Evolutionary conservation across 78 protist genomes (phyloP).

Genomic region (Bodo saltans): DNA sequence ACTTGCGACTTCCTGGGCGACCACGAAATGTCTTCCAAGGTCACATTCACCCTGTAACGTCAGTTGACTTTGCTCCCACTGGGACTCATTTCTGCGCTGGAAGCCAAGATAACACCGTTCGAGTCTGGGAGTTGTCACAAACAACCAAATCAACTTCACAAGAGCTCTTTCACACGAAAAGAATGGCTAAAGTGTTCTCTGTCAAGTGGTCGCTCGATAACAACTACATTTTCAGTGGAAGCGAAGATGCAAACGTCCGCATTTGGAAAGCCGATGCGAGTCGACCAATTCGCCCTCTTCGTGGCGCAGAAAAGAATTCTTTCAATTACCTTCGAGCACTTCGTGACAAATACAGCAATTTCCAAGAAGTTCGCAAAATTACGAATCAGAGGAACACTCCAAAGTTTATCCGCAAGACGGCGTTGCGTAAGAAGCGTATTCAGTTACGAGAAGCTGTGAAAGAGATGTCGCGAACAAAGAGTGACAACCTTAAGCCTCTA

Average conservation of each 20-base stretch:
- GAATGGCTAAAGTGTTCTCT: conserved; percentile 81
- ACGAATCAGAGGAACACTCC: not conserved
- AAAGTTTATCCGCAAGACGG: not conserved
- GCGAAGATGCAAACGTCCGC: conserved; percentile 76
- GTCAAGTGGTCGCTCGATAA: conserved; percentile 65
- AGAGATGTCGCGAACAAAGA: not conserved
- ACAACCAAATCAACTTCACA: not conserved
- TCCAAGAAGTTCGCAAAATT: not conserved
- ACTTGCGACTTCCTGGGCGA: conserved; percentile 49
- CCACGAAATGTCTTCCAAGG: conserved; percentile 1
- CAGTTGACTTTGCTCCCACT: conserved; percentile 89
- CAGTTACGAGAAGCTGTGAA: not conserved
- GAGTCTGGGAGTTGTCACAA: conserved; percentile 53
- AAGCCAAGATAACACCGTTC: conserved; percentile 80
- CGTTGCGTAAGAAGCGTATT: not conserved
- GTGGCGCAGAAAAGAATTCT: not conserved
- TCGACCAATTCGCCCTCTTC: conserved; percentile 23
- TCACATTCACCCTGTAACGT: conserved; percentile 27
- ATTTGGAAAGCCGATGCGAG: conserved; percentile 82
- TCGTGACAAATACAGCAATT: not conserved
- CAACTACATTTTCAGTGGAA: conserved; percentile 74
- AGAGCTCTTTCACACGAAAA: conserved; percentile 86
- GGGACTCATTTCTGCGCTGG: conserved; percentile 87
- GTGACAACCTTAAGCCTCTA: not conserved
- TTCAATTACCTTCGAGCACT: not conserved